Evolutionary conservation across 331 rosid genomes (phyloP).

Genomic region (Malus hybrid): DNA sequence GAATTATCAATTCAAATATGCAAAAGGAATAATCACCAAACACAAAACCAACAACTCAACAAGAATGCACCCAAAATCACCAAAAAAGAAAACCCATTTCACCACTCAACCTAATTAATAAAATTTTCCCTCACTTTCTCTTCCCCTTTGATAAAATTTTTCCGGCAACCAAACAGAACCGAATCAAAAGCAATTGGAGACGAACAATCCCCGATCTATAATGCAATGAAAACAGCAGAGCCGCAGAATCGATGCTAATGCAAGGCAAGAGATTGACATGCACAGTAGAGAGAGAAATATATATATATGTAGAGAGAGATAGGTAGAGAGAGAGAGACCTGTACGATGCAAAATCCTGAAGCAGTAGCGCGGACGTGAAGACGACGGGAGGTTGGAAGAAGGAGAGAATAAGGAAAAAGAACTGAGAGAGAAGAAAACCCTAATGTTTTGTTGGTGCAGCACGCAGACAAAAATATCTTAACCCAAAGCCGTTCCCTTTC

Average conservation of each 20-base stretch:
- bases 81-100: background rate
- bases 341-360: background rate
- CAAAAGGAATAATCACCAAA: background rate
- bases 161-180: background rate
- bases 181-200: background rate
- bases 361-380: background rate
- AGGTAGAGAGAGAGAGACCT: background rate
- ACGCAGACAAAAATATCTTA: conserved; percentile 20
- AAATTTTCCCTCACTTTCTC: background rate
- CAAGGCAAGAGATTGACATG: background rate
- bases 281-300: background rate
- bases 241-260: background rate
- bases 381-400: background rate
- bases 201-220: conserved; percentile 17
- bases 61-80: background rate
- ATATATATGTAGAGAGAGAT: background rate
- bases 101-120: background rate
- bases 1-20: background rate
- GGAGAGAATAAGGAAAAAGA: background rate
- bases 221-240: background rate
- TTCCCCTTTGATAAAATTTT: background rate
- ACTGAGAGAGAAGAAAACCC: conserved; percentile 3
- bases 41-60: background rate
- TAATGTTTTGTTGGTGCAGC: conserved; percentile 1
- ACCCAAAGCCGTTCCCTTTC: background rate